These are phyloP conservation scores for Talaromyces adpressus DNA, from an alignment of 495 filamentous ascomycete species.

Conservation along the genomic window DNA sequence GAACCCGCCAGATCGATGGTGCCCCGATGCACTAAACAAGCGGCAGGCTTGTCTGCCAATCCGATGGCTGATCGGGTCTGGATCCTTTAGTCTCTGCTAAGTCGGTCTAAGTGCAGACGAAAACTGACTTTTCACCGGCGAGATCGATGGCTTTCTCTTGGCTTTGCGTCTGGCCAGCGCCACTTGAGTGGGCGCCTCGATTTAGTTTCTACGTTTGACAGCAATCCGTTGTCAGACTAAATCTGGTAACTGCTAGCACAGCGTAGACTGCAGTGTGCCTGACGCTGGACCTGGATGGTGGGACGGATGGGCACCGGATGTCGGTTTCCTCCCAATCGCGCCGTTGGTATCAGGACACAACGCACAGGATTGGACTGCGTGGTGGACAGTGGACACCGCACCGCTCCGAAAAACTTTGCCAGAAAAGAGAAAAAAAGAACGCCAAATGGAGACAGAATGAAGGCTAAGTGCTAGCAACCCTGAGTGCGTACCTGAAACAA, in stretches of 20 bases:
- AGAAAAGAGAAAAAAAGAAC: not conserved
- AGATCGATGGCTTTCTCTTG: not conserved
- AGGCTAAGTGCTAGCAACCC: not conserved
- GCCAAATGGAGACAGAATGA: not conserved
- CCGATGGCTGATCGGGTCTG: not conserved
- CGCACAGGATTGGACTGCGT: not conserved
- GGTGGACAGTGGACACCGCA: not conserved
- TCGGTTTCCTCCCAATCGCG: not conserved
- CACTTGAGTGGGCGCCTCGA: not conserved
- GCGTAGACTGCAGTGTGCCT: not conserved
- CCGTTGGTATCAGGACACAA: not conserved
- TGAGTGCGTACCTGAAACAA: not conserved
- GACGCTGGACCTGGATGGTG: not conserved
- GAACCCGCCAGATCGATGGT: not conserved
- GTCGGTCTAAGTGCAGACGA: not conserved
- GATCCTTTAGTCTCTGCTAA: not conserved
- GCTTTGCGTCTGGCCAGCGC: conserved; percentile 2
- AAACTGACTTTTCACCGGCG: not conserved
- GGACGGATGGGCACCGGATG: not conserved
- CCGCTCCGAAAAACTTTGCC: not conserved
- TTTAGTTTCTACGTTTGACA: not conserved
- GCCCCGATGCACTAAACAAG: not conserved
- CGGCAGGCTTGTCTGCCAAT: not conserved
- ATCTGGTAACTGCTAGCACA: not conserved
- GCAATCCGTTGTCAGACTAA: not conserved